Evolutionary conservation across 2,329 filamentous ascomycete genomes (phyloP).

Genomic region (Huntiella moniliformis): DNA sequence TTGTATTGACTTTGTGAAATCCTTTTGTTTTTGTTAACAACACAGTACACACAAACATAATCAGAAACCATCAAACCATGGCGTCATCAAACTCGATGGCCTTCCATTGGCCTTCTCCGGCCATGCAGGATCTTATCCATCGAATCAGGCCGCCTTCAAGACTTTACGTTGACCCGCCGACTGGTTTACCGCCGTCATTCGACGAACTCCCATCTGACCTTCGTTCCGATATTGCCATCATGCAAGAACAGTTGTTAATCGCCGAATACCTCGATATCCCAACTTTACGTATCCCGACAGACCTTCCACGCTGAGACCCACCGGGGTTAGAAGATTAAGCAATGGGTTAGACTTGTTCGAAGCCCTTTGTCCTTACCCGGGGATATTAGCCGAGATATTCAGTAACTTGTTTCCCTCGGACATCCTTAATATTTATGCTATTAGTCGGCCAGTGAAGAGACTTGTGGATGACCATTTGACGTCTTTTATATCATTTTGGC

Average conservation of each 20-base stretch:
- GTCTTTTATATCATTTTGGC: constrained; percentile 37
- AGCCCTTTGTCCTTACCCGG: constrained; percentile 25
- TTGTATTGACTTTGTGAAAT: too few relatives aligned
- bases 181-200: constrained; percentile 7
- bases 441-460: constrained; percentile 42
- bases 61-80: too few relatives aligned
- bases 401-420: constrained; percentile 29
- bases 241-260: not conserved
- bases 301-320: constrained; percentile 9
- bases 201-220: constrained; percentile 4
- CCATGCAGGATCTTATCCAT: not conserved
- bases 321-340: not conserved
- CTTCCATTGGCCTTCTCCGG: not conserved
- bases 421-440: constrained; percentile 44
- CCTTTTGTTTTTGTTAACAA: too few relatives aligned
- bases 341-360: constrained; percentile 24
- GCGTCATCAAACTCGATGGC: not conserved
- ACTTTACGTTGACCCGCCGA: constrained; percentile 2
- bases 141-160: not conserved
- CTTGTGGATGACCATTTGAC: constrained; percentile 40
- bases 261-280: not conserved
- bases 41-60: too few relatives aligned
- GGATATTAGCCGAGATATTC: constrained; percentile 21
- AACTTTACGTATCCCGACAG: constrained; percentile 11
- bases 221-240: constrained; percentile 2